A percentile compares a stretch with the other conserved stretches of the same genome.
These are phyloP conservation scores for Xylaria sp. DNA, from an alignment of 2,329 filamentous ascomycete genomes.

Conservation along the genomic window DNA sequence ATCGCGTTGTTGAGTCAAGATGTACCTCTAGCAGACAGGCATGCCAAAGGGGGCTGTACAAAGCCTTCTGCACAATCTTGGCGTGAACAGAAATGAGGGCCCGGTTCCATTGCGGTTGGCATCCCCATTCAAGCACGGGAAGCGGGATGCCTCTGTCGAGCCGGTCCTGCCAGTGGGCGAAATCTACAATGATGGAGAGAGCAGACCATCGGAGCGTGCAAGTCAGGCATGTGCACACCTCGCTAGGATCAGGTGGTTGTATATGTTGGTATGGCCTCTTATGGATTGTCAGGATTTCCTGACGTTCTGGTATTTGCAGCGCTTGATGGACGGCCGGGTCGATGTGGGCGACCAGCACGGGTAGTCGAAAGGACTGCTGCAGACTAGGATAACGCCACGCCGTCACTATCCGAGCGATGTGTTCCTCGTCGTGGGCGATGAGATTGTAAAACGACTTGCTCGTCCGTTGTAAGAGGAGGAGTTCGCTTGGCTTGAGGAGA, in stretches of 20 bases:
- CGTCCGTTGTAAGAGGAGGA: slow-evolving; percentile 52
- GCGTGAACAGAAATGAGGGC: slow-evolving; percentile 51
- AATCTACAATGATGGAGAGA: slow-evolving; percentile 59
- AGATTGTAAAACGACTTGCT: slow-evolving; percentile 50
- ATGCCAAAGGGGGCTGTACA: slow-evolving; percentile 56
- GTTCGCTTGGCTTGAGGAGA: slow-evolving; percentile 55
- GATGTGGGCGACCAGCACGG: slow-evolving; percentile 49
- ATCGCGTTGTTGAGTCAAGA: slow-evolving; percentile 51
- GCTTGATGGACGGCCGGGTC: slow-evolving; percentile 31
- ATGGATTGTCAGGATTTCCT: slow-evolving; percentile 52
- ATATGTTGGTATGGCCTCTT: slow-evolving; percentile 60
- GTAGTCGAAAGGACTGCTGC: slow-evolving; percentile 56
- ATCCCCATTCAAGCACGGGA: slow-evolving; percentile 56
- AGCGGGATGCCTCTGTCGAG: slow-evolving; percentile 59
- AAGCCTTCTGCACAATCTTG: slow-evolving; percentile 50
- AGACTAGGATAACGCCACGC: slow-evolving; percentile 56
- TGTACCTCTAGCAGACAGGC: slow-evolving; percentile 55
- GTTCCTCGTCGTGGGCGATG: slow-evolving; percentile 49
- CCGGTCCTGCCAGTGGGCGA: slow-evolving; percentile 60
- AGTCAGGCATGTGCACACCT: slow-evolving; percentile 62
- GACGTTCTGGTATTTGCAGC: slow-evolving; percentile 46
- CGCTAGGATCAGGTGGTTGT: slow-evolving; percentile 48
- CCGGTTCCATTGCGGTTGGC: slow-evolving; percentile 55
- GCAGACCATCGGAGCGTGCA: slow-evolving; percentile 64
- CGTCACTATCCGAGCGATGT: slow-evolving; percentile 52